These are phyloP conservation scores for Neonectria magnoliae DNA, from an alignment of 2,329 filamentous ascomycete species.

Conservation along the genomic window DNA sequence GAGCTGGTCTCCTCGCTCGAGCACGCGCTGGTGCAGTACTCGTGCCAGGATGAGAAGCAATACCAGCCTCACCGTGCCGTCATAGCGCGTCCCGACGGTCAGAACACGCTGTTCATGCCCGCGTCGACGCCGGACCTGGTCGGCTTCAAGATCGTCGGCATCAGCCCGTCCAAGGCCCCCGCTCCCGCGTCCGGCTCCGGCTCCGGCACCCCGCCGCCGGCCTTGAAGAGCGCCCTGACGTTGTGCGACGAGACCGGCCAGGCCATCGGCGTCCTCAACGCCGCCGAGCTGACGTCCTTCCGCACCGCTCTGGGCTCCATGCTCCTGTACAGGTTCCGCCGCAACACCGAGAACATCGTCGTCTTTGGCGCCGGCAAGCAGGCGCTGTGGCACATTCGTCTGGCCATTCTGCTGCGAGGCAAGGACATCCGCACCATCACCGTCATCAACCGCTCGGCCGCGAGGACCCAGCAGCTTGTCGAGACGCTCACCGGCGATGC, in stretches of 20 bases:
- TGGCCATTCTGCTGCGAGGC: constrained; percentile 66
- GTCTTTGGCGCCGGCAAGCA: constrained; percentile 78
- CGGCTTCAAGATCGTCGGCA: constrained; percentile 70
- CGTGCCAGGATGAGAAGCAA: constrained; percentile 67
- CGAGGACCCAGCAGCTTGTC: constrained; percentile 36
- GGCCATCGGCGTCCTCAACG: constrained; percentile 72
- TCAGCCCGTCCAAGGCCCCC: constrained; percentile 37
- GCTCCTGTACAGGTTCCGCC: constrained; percentile 60
- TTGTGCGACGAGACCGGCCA: constrained; percentile 66
- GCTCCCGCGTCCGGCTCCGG: constrained; percentile 8
- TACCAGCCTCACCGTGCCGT: constrained; percentile 71
- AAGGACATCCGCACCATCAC: constrained; percentile 42
- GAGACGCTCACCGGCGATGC: constrained; percentile 25
- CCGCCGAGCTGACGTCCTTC: constrained; percentile 75
- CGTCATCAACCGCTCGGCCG: constrained; percentile 47
- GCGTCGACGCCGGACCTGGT: constrained; percentile 67
- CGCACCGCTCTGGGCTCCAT: constrained; percentile 72
- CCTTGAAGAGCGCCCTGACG: constrained; percentile 63
- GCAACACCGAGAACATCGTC: constrained; percentile 58
- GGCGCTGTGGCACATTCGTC: constrained; percentile 76
- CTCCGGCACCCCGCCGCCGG: constrained; percentile 43
- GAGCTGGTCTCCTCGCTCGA: constrained; percentile 32
- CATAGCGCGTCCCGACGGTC: constrained; percentile 68
- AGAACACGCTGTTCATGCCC: constrained; percentile 74
- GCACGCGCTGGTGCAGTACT: constrained; percentile 56